phyloP scores from a whole-genome alignment of 2,329 filamentous ascomycete genomes.

The Albifimbria verrucaria region DNA sequence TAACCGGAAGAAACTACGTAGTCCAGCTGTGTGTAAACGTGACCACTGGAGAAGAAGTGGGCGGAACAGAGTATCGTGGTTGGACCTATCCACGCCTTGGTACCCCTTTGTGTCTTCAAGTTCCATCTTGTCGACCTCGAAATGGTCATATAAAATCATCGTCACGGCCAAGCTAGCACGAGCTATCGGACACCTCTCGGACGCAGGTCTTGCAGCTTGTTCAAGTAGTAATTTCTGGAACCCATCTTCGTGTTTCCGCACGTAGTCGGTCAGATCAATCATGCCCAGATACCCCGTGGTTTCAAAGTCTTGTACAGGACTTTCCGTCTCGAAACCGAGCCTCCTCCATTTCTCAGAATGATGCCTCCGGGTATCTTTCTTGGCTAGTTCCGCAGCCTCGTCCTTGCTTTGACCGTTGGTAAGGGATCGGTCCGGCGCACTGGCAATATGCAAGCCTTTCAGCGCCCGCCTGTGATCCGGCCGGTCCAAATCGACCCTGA shows the following conservation, averaged over 20 bases:
- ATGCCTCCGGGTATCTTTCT: conserved; percentile 66
- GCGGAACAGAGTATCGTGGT: conserved; percentile 82
- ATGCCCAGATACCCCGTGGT: conserved; percentile 85
- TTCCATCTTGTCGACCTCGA: conserved; percentile 84
- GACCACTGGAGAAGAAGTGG: conserved; percentile 93
- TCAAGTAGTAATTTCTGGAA: conserved; percentile 92
- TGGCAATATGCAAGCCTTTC: conserved; percentile 80
- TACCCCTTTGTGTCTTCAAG: conserved; percentile 75
- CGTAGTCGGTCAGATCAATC: conserved; percentile 96
- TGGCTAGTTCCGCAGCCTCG: conserved; percentile 29
- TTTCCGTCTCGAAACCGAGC: conserved; percentile 88
- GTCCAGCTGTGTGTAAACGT: conserved; percentile 75
- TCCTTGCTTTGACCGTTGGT: conserved; percentile 36
- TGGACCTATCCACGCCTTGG: conserved; percentile 69
- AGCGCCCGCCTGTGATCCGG: conserved; percentile 85
- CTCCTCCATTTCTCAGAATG: conserved; percentile 91
- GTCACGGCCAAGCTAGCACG: conserved; percentile 84
- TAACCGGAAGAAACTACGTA: conserved; percentile 84
- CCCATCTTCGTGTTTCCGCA: conserved; percentile 84
- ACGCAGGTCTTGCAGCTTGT: conserved; percentile 69
- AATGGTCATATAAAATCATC: conserved; percentile 87
- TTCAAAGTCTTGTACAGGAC: conserved; percentile 80
- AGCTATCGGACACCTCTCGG: conserved; percentile 81
- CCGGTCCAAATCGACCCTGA: conserved; percentile 79
- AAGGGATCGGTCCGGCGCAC: conserved; percentile 59